Evolutionary conservation across 208 protist species (phyloP).

Genomic region (Leishmania mexicana): DNA sequence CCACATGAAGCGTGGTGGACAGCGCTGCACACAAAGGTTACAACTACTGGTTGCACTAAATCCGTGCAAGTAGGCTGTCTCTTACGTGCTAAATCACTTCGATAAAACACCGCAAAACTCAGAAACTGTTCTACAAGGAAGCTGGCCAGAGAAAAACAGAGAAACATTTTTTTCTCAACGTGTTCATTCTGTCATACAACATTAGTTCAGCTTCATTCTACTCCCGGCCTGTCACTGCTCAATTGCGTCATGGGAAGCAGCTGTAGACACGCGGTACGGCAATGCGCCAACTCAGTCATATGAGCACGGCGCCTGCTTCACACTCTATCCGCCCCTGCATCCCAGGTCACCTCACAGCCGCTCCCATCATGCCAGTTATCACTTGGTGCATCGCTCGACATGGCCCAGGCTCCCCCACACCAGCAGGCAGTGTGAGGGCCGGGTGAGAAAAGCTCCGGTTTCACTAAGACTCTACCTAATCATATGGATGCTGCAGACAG

Average conservation of each 20-base stretch:
- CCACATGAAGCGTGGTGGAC: background rate
- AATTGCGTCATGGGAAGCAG: background rate
- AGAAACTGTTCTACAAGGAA: background rate
- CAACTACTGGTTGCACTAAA: background rate
- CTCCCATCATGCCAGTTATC: background rate
- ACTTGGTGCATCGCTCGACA: background rate
- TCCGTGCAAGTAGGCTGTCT: background rate
- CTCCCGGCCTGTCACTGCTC: background rate
- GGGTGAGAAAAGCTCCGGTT: background rate
- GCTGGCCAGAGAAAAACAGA: background rate
- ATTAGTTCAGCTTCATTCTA: background rate
- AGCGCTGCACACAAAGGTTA: background rate
- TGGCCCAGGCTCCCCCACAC: background rate
- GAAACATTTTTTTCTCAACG: background rate
- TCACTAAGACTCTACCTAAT: background rate
- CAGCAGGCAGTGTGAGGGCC: background rate
- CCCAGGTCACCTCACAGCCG: background rate
- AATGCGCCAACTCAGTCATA: background rate
- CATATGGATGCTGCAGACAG: background rate
- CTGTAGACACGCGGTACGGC: background rate
- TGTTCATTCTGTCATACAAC: background rate
- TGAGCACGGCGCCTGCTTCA: background rate
- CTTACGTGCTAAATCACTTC: background rate
- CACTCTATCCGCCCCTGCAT: background rate
- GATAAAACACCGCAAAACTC: background rate